A percentile compares a stretch with the other conserved stretches of the same genome.
These are phyloP conservation scores for Anthoceros angustus DNA, from an alignment of 225 moss, liverwort and hornwort genomes.

Conservation along the genomic window DNA sequence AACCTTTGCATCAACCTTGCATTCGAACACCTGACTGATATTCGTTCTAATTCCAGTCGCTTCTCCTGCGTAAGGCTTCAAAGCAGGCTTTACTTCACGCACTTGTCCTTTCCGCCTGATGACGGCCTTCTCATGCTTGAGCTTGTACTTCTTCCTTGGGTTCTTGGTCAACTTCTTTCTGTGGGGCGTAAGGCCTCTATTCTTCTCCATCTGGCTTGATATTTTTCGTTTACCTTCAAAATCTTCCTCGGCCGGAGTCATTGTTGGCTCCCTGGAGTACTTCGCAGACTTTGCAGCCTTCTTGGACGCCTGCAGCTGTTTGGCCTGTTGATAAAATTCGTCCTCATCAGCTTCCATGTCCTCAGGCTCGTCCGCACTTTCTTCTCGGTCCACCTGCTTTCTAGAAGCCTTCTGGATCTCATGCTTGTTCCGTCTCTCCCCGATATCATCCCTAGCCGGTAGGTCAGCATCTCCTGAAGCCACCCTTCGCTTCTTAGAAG, in stretches of 20 bases:
- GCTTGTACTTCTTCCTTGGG: conserved; percentile 95
- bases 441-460: conserved; percentile 66
- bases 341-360: conserved; percentile 41
- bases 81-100: conserved; percentile 38
- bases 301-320: conserved; percentile 54
- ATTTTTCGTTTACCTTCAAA: conserved; percentile 82
- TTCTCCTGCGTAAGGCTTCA: conserved; percentile 77
- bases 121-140: conserved; percentile 92
- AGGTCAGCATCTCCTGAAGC: conserved; percentile 86
- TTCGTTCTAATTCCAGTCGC: conserved; percentile 74
- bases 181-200: conserved; percentile 86
- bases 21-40: conserved; percentile 80
- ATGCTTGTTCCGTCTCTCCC: conserved; percentile 72
- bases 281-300: conserved; percentile 65
- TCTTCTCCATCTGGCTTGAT: conserved; percentile 95
- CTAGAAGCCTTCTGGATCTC: conserved; percentile 50
- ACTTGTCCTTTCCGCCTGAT: conserved; percentile 86
- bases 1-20: conserved; percentile 16
- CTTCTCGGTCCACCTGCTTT: conserved; percentile 16
- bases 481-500: conserved; percentile 64
- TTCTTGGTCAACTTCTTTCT: conserved; percentile 85
- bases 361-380: conserved; percentile 21
- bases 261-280: conserved; percentile 45
- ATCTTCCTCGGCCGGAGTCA: conserved; percentile 43
- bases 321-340: conserved; percentile 62